Conservation (phyloP, 768 basidiomycete genomes). For the Auricularia auricula-judae region DNA sequence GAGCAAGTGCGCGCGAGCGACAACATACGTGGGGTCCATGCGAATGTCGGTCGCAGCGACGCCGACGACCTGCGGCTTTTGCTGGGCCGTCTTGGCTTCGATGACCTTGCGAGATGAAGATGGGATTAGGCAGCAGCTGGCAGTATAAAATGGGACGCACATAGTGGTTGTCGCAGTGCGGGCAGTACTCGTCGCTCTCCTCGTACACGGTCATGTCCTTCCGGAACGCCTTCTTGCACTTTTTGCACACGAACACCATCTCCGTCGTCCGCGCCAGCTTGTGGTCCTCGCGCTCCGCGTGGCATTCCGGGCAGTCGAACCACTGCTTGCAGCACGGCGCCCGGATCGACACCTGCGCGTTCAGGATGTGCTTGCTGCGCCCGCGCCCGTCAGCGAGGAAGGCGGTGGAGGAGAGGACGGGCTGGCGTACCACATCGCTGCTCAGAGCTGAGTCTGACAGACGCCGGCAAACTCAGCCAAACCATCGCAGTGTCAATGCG, state of each 20-base stretch:
- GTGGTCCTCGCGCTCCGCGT: constrained; percentile 76
- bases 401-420: too few species aligned
- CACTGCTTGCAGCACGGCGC: constrained; percentile 97
- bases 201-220: constrained; percentile 91
- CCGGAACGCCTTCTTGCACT: constrained; percentile 90
- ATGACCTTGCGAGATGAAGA: constrained; percentile 47
- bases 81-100: constrained; percentile 84
- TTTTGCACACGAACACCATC: constrained; percentile 78
- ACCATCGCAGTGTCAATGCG: too few species aligned
- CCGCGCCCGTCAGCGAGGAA: too few species aligned
- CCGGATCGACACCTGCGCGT: constrained; percentile 91
- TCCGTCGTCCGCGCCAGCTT: constrained; percentile 63
- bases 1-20: background rate
- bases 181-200: constrained; percentile 97
- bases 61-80: constrained; percentile 43
- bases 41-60: constrained; percentile 90
- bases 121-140: too few species aligned
- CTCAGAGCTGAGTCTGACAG: too few species aligned
- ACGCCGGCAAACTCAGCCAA: too few species aligned
- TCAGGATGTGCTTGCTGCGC: constrained; percentile 85
- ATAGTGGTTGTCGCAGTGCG: constrained; percentile 97
- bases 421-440: too few species aligned
- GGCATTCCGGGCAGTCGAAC: constrained; percentile 96
- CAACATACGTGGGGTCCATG: constrained; percentile 67
- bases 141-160: constrained; percentile 35